Base-by-base conservation (phyloP, 2,329 filamentous ascomycete genomes). In the Colletotrichum zoysiae region DNA sequence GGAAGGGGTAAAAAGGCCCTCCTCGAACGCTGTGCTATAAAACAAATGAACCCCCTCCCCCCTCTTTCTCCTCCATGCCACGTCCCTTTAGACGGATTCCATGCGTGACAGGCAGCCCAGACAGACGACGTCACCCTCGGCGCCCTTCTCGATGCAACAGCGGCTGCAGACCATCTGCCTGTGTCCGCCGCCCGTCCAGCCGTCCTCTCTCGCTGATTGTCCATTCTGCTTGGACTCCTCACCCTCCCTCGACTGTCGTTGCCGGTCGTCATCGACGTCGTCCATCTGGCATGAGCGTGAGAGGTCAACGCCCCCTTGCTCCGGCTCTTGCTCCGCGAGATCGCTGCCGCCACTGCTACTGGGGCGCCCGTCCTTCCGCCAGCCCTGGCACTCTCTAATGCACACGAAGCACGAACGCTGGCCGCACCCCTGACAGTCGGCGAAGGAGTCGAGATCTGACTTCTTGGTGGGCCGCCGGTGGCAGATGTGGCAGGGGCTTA, bases 371-470 rank as follows among this genome's bases (percentile, higher is more conserved):
- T 72, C 70, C 59, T 60, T 60, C 20, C 42, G 57, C 84, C 85
- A 87, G 2, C 88, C 87, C 16, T 86, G 82, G 75, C 91, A 93
- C 74, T 89, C 83, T 35, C 91, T 83, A 56, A 92, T 87, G 78
- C 91, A 93, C n/a, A 93, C 85, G 76, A 88, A 93, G 78, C 91
- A 93, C 0, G 91, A 88, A 53, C 90, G 84, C 73, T 87, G 82
- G 12, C 85, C 83, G 77, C 91, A 93, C 18, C 87, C 86, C 74
- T 87, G 82, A 78, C 91, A 93, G 76, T 89, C 85, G 58, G 89
- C 87, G 77, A 90, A 93, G 12, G 87, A 88, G 78, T 92, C 90
- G 44, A 93, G 84, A 68, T 93, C 90, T 7, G 85, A 86, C 78
- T 88, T 91, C 75, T 89, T 89, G 64, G 86, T 90, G 1, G 91